Conservation (phyloP, 2,329 filamentous ascomycete species). For the Neonectria hederae region DNA sequence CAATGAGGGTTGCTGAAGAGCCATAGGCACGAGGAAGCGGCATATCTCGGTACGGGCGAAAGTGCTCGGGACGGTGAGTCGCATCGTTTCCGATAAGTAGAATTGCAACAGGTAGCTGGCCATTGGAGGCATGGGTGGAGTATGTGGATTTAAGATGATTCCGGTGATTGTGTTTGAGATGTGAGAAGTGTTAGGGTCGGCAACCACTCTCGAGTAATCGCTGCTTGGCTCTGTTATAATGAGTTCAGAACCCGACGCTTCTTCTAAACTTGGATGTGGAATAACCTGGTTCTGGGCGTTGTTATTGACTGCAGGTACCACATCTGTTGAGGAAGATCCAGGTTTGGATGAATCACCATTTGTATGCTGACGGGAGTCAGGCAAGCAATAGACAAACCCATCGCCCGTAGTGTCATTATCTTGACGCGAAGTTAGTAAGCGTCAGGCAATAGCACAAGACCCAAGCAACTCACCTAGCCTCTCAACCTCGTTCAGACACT, state of each 20-base stretch:
- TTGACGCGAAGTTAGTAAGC: background rate
- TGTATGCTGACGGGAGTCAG: background rate
- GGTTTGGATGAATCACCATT: no score
- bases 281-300: background rate
- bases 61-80: conserved; percentile 28
- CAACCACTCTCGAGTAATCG: background rate
- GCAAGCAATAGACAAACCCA: conserved; percentile 24
- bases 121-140: conserved; percentile 16
- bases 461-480: conserved; percentile 1
- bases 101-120: conserved; percentile 27
- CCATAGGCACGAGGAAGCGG: conserved; percentile 29
- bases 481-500: conserved; percentile 16
- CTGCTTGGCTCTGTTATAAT: background rate
- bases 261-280: background rate
- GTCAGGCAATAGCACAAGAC: background rate
- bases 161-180: background rate
- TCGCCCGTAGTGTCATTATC: background rate
- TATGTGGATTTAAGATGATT: background rate
- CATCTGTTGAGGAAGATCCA: background rate
- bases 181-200: background rate
- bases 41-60: conserved; percentile 28
- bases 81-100: conserved; percentile 30
- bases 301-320: background rate
- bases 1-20: conserved; percentile 23
- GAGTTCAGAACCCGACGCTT: background rate